These are phyloP conservation scores for Komagataella populi DNA, from an alignment of 805 yeast genomes.

Conservation along the genomic window DNA sequence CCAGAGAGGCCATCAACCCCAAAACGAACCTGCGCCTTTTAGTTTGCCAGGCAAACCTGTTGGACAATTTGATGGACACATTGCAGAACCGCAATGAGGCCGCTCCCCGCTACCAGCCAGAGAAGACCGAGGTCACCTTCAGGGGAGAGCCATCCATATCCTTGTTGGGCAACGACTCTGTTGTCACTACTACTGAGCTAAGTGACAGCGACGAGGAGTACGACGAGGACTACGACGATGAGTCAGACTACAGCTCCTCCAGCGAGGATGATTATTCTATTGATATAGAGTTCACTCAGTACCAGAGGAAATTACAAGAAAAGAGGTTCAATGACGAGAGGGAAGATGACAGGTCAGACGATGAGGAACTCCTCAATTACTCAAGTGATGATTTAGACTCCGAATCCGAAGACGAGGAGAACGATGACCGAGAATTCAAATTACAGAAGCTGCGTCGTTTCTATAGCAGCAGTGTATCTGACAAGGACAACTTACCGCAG, in stretches of 20 bases:
- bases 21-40: slow-evolving; percentile 44
- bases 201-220: slow-evolving; percentile 15
- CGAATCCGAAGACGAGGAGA: slow-evolving; percentile 1
- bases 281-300: slow-evolving; percentile 10
- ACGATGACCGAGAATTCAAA: not conserved
- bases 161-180: slow-evolving; percentile 8
- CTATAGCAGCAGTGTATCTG: not conserved
- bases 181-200: slow-evolving; percentile 20
- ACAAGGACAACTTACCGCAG: not conserved
- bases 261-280: slow-evolving; percentile 12
- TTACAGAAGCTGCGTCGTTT: not conserved
- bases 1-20: slow-evolving; percentile 43
- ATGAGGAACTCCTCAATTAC: slow-evolving; percentile 5
- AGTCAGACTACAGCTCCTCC: slow-evolving; percentile 17
- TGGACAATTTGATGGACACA: slow-evolving; percentile 49
- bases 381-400: slow-evolving; percentile 5
- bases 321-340: slow-evolving; percentile 6
- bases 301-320: not conserved
- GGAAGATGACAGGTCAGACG: slow-evolving; percentile 6
- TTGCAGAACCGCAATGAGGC: slow-evolving; percentile 13
- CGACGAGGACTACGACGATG: slow-evolving; percentile 4
- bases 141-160: slow-evolving; percentile 7
- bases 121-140: not conserved
- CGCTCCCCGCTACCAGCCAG: slow-evolving; percentile 1
- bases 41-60: slow-evolving; percentile 59